Conservation (phyloP, 768 basidiomycete species). For the Leccinum fibrillosum region DNA sequence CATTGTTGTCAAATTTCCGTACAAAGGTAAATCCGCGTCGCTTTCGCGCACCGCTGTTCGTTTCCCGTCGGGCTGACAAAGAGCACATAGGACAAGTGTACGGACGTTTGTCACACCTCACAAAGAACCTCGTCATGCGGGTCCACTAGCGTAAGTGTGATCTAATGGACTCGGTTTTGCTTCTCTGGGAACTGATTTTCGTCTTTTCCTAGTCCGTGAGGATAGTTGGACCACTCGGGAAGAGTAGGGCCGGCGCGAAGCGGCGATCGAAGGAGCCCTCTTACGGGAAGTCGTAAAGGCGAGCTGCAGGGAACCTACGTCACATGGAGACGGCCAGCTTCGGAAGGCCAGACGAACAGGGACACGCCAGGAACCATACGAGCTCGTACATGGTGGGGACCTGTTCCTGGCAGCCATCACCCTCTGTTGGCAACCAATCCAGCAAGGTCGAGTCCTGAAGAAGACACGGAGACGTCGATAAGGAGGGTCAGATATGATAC, state of each 20-base stretch:
- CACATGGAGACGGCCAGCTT: neutral
- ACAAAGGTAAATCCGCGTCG: neutral
- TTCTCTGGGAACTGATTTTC: neutral
- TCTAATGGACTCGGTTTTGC: neutral
- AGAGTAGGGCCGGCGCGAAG: neutral
- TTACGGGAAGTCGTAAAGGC: neutral
- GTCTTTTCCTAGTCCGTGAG: neutral
- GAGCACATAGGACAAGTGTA: neutral
- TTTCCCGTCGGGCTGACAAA: neutral
- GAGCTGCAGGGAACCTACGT: neutral
- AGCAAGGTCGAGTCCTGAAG: neutral
- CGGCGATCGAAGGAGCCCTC: neutral
- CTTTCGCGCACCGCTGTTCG: neutral
- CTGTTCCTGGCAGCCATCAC: neutral
- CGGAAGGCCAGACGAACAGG: neutral
- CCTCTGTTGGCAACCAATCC: neutral
- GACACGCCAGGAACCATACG: neutral
- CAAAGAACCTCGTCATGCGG: neutral
- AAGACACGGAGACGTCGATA: neutral
- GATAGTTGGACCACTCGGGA: neutral
- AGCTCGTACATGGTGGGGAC: neutral
- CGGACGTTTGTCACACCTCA: neutral
- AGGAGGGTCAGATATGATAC: neutral
- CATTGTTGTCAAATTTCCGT: neutral
- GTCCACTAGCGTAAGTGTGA: neutral